A percentile compares a stretch with the other conserved stretches of the same genome.
phyloP scores from a whole-genome alignment of 495 filamentous ascomycete species.

The Aspergillus egyptiacus region DNA sequence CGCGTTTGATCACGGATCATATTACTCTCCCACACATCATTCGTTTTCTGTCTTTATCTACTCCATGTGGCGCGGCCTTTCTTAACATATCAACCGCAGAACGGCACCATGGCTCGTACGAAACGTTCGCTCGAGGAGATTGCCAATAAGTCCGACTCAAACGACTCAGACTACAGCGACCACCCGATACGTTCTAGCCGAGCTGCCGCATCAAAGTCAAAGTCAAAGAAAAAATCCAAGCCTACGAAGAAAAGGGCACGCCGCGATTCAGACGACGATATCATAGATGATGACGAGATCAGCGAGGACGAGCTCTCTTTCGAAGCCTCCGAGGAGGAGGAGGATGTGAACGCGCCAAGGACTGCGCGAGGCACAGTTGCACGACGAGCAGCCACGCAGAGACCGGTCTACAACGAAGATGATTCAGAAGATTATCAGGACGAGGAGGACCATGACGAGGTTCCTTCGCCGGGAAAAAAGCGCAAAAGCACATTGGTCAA shows the following conservation, averaged over 20 bases:
- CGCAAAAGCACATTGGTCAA: constrained; percentile 33
- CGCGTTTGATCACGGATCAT: neutral
- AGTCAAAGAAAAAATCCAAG: constrained; percentile 38
- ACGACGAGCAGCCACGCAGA: constrained; percentile 53
- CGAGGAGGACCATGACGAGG: constrained; percentile 37
- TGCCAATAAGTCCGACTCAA: constrained; percentile 77
- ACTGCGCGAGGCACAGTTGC: constrained; percentile 65
- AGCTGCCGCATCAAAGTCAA: constrained; percentile 32
- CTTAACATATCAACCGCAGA: neutral
- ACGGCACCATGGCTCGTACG: constrained; percentile 42
- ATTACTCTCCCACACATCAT: neutral
- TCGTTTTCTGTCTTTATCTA: neutral
- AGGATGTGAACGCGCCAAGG: constrained; percentile 56
- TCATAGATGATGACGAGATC: constrained; percentile 62
- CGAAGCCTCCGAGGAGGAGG: constrained; percentile 52
- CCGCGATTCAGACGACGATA: constrained; percentile 54
- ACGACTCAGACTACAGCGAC: constrained; percentile 70
- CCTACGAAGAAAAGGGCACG: constrained; percentile 46
- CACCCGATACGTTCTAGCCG: constrained; percentile 32
- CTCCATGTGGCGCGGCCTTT: neutral
- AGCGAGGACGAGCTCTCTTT: constrained; percentile 54
- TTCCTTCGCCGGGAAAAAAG: constrained; percentile 27
- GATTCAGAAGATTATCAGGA: constrained; percentile 24
- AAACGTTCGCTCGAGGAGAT: constrained; percentile 73
- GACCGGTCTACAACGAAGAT: constrained; percentile 32